These are phyloP conservation scores for Polychytrium aggregatum DNA, from an alignment of 192 early-diverging fungal genomes.

Conservation along the genomic window DNA sequence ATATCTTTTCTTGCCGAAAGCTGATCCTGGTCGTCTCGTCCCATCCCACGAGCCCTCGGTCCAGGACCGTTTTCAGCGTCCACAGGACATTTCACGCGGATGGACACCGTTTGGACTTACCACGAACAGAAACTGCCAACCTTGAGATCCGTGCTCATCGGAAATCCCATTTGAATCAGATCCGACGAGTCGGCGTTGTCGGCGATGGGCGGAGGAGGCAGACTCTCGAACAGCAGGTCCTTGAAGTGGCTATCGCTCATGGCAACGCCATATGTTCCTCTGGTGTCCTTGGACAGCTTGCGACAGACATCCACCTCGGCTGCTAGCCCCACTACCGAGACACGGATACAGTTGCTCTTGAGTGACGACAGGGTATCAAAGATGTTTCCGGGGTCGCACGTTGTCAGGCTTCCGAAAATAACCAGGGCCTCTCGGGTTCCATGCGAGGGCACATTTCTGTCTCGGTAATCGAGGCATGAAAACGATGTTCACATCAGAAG, in stretches of 20 bases:
- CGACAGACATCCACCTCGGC: slow-evolving; percentile 83
- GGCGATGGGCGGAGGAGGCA: slow-evolving; percentile 78
- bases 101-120: slow-evolving; percentile 17
- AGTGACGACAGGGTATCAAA: slow-evolving; percentile 64
- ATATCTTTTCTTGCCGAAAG: too few relatives aligned
- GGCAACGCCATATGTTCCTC: slow-evolving; percentile 68
- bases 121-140: slow-evolving; percentile 66
- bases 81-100: neutral
- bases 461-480: neutral
- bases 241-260: slow-evolving; percentile 72
- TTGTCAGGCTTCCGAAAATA: slow-evolving; percentile 79
- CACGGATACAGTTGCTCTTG: slow-evolving; percentile 59
- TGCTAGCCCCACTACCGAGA: slow-evolving; percentile 77
- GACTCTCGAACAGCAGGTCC: slow-evolving; percentile 70
- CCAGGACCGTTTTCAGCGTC: too few relatives aligned
- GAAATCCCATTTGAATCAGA: slow-evolving; percentile 90
- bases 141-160: slow-evolving; percentile 28
- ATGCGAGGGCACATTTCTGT: slow-evolving; percentile 72
- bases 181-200: slow-evolving; percentile 28
- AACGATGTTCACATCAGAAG: neutral
- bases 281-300: slow-evolving; percentile 60
- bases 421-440: slow-evolving; percentile 78
- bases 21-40: too few relatives aligned
- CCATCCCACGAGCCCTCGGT: too few relatives aligned
- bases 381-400: slow-evolving; percentile 91